A percentile compares a stretch with the other conserved stretches of the same genome.
These are phyloP conservation scores for Cystoisospora suis DNA, from an alignment of 169 alveolate species.

Conservation along the genomic window DNA sequence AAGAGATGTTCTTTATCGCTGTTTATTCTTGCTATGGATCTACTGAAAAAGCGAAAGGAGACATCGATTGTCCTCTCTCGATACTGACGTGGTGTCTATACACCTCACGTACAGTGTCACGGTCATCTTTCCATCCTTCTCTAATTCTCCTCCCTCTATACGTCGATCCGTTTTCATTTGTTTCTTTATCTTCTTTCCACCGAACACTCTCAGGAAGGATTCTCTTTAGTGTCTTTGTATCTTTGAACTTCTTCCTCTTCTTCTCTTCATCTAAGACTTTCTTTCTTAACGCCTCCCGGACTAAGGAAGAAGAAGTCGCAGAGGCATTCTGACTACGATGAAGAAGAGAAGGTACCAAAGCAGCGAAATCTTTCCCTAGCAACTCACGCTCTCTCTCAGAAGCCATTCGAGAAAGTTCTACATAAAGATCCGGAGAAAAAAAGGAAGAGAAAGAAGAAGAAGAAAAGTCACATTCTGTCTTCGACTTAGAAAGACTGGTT, in stretches of 20 bases:
- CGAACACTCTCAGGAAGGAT: background rate
- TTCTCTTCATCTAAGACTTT: background rate
- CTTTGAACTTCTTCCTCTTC: background rate
- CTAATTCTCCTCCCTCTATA: background rate
- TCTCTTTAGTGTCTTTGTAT: background rate
- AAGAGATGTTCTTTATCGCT: too few species aligned
- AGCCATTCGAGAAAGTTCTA: background rate
- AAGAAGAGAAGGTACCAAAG: too few species aligned
- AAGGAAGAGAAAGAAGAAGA: too few species aligned
- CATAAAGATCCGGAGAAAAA: background rate
- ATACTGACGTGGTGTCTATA: background rate
- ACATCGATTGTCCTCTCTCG: background rate
- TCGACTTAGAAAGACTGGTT: too few species aligned
- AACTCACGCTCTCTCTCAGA: background rate
- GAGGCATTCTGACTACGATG: too few species aligned
- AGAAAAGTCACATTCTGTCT: too few species aligned
- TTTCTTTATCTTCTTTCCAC: background rate
- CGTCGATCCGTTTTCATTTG: too few species aligned
- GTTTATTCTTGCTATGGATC: background rate
- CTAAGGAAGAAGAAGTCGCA: background rate
- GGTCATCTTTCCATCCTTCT: constrained; percentile 19
- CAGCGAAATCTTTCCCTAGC: too few species aligned
- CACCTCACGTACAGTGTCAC: background rate
- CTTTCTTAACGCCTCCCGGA: background rate
- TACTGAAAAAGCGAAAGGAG: constrained; percentile 14